These are phyloP conservation scores for Gracilaria vermiculophylla DNA, from an alignment of 23 red algal genomes.

Conservation along the genomic window DNA sequence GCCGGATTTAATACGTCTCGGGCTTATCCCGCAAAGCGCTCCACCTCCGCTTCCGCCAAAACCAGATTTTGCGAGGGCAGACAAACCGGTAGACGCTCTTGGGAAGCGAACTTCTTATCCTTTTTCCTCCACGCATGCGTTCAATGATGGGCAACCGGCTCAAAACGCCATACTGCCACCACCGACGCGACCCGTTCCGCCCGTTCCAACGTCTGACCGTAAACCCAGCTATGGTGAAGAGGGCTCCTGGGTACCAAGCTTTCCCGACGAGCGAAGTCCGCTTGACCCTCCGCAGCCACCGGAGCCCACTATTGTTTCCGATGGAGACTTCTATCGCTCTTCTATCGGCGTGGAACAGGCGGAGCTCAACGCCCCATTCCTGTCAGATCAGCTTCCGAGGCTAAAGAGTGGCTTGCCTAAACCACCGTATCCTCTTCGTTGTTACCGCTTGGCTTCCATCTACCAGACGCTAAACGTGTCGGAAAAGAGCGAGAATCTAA, in stretches of 20 bases:
- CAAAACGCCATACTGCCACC: conserved; percentile 8
- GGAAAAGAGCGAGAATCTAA: conserved; percentile 27
- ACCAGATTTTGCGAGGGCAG: conserved; percentile 11
- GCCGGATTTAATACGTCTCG: not conserved
- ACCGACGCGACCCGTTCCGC: conserved; percentile 36
- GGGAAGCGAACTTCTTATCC: conserved; percentile 3
- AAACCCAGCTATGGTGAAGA: conserved; percentile 68
- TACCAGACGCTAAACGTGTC: conserved; percentile 24
- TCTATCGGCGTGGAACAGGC: conserved; percentile 18
- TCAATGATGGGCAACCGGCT: not conserved
- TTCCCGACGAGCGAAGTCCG: conserved; percentile 45
- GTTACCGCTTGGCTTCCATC: not conserved
- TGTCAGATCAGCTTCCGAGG: conserved; percentile 49
- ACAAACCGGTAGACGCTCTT: conserved; percentile 13
- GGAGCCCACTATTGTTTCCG: conserved; percentile 60
- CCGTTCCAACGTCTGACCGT: conserved; percentile 26
- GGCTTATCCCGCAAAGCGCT: not conserved
- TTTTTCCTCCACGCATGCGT: not conserved
- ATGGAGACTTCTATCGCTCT: conserved; percentile 33
- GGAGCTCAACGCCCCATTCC: conserved; percentile 6
- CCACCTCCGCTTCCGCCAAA: not conserved
- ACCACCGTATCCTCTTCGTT: conserved; percentile 40
- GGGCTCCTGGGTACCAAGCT: conserved; percentile 58
- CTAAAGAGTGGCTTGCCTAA: conserved; percentile 11
- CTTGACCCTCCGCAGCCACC: conserved; percentile 55